These are phyloP conservation scores for Neofusicoccum kwambonambiense DNA, from an alignment of 2,329 filamentous ascomycete genomes.

Conservation along the genomic window DNA sequence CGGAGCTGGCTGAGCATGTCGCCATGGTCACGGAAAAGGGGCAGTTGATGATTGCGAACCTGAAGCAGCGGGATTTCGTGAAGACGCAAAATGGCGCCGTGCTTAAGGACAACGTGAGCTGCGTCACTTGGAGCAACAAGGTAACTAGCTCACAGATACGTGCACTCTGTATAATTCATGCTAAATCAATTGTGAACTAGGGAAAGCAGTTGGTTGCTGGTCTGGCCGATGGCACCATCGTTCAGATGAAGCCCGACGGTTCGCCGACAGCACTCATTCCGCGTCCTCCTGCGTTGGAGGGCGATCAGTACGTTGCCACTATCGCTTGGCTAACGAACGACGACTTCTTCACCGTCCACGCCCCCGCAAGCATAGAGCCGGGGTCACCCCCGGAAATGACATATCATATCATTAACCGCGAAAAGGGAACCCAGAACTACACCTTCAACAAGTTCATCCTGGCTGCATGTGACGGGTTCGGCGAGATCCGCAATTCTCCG, in stretches of 20 bases:
- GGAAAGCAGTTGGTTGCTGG: conserved; percentile 93
- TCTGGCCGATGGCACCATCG: conserved; percentile 72
- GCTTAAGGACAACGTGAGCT: conserved; percentile 74
- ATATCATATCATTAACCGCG: conserved; percentile 77
- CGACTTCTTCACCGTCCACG: conserved; percentile 78
- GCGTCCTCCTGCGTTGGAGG: conserved; percentile 65
- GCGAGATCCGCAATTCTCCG: conserved; percentile 57
- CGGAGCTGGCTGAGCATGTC: conserved; percentile 70
- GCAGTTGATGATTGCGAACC: conserved; percentile 78
- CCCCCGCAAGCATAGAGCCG: conserved; percentile 56
- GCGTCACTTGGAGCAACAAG: conserved; percentile 84
- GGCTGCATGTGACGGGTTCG: conserved; percentile 32
- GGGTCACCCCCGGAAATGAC: conserved; percentile 58
- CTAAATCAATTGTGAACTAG: too few species aligned
- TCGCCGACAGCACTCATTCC: conserved; percentile 75
- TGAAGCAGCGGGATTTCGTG: conserved; percentile 64
- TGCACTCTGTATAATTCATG: too few species aligned
- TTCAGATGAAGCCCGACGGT: conserved; percentile 82
- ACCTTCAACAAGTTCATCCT: conserved; percentile 73
- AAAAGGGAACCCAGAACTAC: conserved; percentile 58
- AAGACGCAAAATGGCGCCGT: conserved; percentile 59
- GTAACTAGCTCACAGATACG: too few species aligned
- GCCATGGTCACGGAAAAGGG: conserved; percentile 79
- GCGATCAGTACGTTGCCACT: conserved; percentile 70
- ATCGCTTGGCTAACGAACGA: conserved; percentile 88